Percentiles rank a stretch among this genome's conserved stretches.
Conservation (phyloP, 2,329 filamentous ascomycete genomes). For the Penicillium palitans region DNA sequence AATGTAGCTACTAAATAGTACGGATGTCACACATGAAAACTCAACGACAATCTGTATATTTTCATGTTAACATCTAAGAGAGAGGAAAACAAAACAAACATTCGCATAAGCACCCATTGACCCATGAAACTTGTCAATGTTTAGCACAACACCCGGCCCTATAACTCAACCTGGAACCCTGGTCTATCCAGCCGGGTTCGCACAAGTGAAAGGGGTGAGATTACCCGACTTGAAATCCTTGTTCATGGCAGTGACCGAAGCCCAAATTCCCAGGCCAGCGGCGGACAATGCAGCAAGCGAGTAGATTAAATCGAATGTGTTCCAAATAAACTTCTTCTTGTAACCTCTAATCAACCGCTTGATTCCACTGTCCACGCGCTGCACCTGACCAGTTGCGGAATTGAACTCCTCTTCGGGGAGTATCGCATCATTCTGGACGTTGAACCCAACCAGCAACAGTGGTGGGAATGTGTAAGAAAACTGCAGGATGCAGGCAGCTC, state of each 20-base stretch:
- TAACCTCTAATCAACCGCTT: constrained; percentile 19
- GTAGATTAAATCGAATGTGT: constrained; percentile 18
- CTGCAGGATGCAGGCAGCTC: constrained; percentile 30
- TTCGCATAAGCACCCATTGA: not conserved
- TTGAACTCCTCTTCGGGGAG: constrained; percentile 26
- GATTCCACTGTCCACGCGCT: constrained; percentile 14
- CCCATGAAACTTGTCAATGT: not conserved
- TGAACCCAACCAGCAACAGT: constrained; percentile 30
- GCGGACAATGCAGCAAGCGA: constrained; percentile 9
- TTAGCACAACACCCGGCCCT: not conserved
- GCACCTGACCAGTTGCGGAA: constrained; percentile 10
- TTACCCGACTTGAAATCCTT: not conserved
- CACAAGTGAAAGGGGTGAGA: constrained; percentile 16
- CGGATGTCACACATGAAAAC: too few species aligned
- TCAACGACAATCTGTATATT: not conserved
- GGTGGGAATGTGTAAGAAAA: constrained; percentile 36
- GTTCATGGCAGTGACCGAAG: constrained; percentile 15
- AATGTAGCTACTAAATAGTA: too few species aligned
- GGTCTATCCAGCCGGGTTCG: constrained; percentile 16
- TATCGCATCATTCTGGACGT: constrained; percentile 30
- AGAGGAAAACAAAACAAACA: not conserved
- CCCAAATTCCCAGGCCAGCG: constrained; percentile 20
- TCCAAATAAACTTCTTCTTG: constrained; percentile 16
- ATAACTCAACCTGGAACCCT: not conserved
- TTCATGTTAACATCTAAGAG: not conserved